Conservation (phyloP, 2,329 filamentous ascomycete species). For the Rutstroemia sp. region DNA sequence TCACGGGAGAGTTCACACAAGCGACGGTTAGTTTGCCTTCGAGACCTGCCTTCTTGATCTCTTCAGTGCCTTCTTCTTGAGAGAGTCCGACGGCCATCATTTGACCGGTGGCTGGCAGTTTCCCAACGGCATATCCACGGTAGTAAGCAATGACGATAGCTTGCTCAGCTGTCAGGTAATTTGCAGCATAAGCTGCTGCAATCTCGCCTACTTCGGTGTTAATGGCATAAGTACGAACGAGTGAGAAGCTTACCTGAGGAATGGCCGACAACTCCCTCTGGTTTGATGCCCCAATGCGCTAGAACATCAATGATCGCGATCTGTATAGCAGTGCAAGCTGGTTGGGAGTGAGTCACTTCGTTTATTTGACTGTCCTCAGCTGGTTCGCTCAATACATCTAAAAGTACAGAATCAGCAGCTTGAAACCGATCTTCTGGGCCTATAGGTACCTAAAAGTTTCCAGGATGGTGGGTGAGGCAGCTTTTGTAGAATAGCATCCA, state of each 20-base stretch:
- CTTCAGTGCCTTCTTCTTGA: slow-evolving; percentile 1
- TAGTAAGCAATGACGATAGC: slow-evolving; percentile 40
- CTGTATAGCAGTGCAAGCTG: slow-evolving; percentile 40
- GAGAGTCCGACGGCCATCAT: slow-evolving; percentile 17
- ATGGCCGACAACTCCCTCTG: slow-evolving; percentile 36
- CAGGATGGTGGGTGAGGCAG: not conserved
- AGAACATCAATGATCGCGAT: slow-evolving; percentile 38
- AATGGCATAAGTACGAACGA: not conserved
- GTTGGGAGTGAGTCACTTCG: slow-evolving; percentile 30
- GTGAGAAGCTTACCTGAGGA: slow-evolving; percentile 31
- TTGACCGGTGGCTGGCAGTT: slow-evolving; percentile 20
- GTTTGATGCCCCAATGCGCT: slow-evolving; percentile 33
- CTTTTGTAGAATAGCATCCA: not conserved
- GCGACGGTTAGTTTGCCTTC: slow-evolving; percentile 14
- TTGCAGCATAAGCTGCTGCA: slow-evolving; percentile 37
- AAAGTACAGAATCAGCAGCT: not conserved
- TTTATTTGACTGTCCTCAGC: slow-evolving; percentile 2
- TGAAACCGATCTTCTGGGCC: not conserved
- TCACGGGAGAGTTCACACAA: slow-evolving; percentile 23
- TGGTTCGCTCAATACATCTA: not conserved
- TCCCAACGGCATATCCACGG: slow-evolving; percentile 15
- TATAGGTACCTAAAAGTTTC: not conserved
- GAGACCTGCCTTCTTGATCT: not conserved
- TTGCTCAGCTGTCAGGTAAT: slow-evolving; percentile 26
- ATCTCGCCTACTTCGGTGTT: slow-evolving; percentile 35